A percentile compares a stretch with the other conserved stretches of the same genome.
phyloP scores from a whole-genome alignment of 768 basidiomycete species.

The Rhizopogon rudus region DNA sequence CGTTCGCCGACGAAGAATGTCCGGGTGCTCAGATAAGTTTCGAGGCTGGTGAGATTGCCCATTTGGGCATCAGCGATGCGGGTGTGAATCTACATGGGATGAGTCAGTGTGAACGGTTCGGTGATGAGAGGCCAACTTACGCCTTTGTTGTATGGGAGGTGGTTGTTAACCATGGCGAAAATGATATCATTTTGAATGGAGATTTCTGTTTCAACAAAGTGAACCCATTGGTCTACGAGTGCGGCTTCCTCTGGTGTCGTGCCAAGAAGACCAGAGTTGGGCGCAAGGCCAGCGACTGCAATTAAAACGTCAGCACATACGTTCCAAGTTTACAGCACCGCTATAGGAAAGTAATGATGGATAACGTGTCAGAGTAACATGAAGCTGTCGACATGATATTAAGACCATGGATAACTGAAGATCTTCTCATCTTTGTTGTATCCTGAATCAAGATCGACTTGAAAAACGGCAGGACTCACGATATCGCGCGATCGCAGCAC shows the following conservation, averaged over 20 bases:
- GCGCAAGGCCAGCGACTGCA: conserved; percentile 69
- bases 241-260: conserved; percentile 60
- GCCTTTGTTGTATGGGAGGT: conserved; percentile 78
- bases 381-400: conserved; percentile 52
- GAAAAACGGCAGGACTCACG: conserved; percentile 40
- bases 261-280: conserved; percentile 79
- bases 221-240: conserved; percentile 80
- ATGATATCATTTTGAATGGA: conserved; percentile 32
- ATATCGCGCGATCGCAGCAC: conserved; percentile 78
- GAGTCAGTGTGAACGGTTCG: not conserved
- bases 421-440: conserved; percentile 24
- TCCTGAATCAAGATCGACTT: conserved; percentile 3
- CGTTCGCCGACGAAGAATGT: conserved; percentile 95
- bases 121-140: conserved; percentile 35
- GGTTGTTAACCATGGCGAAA: conserved; percentile 38
- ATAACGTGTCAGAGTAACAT: conserved; percentile 5
- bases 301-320: conserved; percentile 11
- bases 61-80: conserved; percentile 46
- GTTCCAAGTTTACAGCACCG: not conserved
- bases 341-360: not conserved
- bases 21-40: conserved; percentile 66
- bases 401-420: conserved; percentile 76
- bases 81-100: conserved; percentile 49
- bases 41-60: conserved; percentile 60
- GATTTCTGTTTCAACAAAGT: conserved; percentile 69